These are phyloP conservation scores for Eucalyptus viminalis DNA, from an alignment of 345 rosid species.

Conservation along the genomic window DNA sequence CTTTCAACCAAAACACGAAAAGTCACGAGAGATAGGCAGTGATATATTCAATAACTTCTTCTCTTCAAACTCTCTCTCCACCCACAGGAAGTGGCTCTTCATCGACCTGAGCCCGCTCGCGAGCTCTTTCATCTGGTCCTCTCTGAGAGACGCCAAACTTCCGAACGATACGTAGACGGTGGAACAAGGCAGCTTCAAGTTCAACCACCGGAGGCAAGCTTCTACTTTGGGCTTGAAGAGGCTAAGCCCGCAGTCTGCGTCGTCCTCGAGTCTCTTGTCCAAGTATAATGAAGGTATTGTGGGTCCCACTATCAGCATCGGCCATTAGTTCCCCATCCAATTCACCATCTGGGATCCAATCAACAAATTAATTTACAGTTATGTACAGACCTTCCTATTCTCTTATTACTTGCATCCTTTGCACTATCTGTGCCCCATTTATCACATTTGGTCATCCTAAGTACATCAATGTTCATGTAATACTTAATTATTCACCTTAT, in stretches of 20 bases:
- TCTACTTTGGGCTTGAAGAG: constrained; percentile 22
- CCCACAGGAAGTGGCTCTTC: constrained; percentile 42
- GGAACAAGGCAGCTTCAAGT: constrained; percentile 11
- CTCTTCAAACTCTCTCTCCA: constrained; percentile 28
- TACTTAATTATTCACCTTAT: too few relatives aligned
- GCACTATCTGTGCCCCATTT: not conserved
- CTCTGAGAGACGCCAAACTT: constrained; percentile 25
- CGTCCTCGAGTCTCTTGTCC: constrained; percentile 35
- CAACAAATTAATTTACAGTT: not conserved
- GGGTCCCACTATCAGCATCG: constrained; percentile 35
- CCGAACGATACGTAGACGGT: constrained; percentile 43
- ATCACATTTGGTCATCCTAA: too few relatives aligned
- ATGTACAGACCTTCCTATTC: not conserved
- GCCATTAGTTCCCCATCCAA: constrained; percentile 24
- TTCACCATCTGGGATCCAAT: constrained; percentile 10
- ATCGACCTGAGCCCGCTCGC: constrained; percentile 27
- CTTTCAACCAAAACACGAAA: too few relatives aligned
- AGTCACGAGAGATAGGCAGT: too few relatives aligned
- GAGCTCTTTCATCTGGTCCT: constrained; percentile 40
- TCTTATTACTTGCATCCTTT: constrained; percentile 8
- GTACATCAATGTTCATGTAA: too few relatives aligned
- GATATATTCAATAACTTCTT: not conserved
- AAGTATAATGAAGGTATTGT: constrained; percentile 34
- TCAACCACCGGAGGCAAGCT: constrained; percentile 27
- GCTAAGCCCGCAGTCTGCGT: constrained; percentile 34